These are phyloP conservation scores for Schizothecium vesticola DNA, from an alignment of 495 filamentous ascomycete species.

Conservation along the genomic window DNA sequence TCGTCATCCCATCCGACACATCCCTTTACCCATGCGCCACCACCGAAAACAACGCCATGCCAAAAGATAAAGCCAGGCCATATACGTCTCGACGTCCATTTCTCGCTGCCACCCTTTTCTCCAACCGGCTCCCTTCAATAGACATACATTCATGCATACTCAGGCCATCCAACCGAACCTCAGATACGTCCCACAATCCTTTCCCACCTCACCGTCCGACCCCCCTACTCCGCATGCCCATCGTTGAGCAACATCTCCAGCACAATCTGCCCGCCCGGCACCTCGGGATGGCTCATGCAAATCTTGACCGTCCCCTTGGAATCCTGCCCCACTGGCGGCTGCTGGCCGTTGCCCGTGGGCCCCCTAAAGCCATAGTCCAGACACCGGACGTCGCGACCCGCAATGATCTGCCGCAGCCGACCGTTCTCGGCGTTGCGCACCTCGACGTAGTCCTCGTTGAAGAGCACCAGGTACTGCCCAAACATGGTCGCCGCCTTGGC, in stretches of 20 bases:
- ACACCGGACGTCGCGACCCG: conserved; percentile 77
- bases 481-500: conserved; percentile 71
- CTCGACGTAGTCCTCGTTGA: conserved; percentile 88
- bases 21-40: neutral
- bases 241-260: conserved; percentile 92
- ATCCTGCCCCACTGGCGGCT: conserved; percentile 22
- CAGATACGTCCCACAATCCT: neutral
- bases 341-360: conserved; percentile 37
- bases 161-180: neutral
- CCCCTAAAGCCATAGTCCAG: conserved; percentile 76
- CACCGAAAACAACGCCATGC: neutral
- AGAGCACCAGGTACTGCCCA: conserved; percentile 73
- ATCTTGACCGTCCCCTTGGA: conserved; percentile 74
- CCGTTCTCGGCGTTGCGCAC: conserved; percentile 96
- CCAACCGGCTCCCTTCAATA: neutral
- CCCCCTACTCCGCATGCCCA: conserved; percentile 70
- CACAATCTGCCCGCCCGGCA: conserved; percentile 74
- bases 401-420: conserved; percentile 85
- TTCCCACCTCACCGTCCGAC: neutral
- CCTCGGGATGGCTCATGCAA: conserved; percentile 88
- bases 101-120: neutral
- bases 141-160: neutral
- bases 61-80: neutral
- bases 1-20: neutral
- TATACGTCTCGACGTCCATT: neutral